These are phyloP conservation scores for Melanogaster broomeanus DNA, from an alignment of 768 basidiomycete species.

Conservation along the genomic window DNA sequence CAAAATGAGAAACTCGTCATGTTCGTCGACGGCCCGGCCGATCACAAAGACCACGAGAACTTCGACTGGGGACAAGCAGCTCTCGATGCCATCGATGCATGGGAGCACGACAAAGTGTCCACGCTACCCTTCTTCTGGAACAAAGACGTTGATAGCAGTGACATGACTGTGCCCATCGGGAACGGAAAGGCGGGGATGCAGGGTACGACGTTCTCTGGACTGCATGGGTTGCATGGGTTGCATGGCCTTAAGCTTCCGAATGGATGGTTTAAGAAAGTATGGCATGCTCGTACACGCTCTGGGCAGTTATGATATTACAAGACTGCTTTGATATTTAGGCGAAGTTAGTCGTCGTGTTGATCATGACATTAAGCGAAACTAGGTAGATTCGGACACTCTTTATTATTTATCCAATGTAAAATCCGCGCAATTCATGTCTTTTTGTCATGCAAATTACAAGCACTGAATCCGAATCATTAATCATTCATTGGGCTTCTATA, in stretches of 20 bases:
- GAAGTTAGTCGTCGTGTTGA: conserved; percentile 10
- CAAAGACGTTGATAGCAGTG: conserved; percentile 37
- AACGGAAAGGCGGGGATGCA: conserved; percentile 20
- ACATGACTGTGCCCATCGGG: conserved; percentile 9
- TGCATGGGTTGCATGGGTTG: conserved; percentile 16
- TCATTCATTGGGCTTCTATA: conserved; percentile 6
- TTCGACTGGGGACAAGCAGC: conserved; percentile 83
- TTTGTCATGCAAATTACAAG: conserved; percentile 1
- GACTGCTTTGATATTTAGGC: not conserved
- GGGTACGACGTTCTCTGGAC: conserved; percentile 17
- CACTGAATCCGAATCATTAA: not conserved
- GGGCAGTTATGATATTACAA: conserved; percentile 17
- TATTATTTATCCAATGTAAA: conserved; percentile 5
- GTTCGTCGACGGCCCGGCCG: conserved; percentile 75
- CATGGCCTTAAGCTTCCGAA: conserved; percentile 25
- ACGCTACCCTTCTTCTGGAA: conserved; percentile 52
- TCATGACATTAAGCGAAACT: not conserved
- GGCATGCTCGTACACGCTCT: conserved; percentile 32
- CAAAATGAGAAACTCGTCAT: conserved; percentile 60
- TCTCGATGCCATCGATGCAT: conserved; percentile 60
- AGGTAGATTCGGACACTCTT: not conserved
- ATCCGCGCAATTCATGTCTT: not conserved
- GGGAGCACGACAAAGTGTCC: conserved; percentile 43
- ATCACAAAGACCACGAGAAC: conserved; percentile 48
- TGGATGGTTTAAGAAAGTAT: conserved; percentile 34